Percentiles rank a stretch among this genome's conserved stretches.
These are phyloP conservation scores for Xylariaceae sp. DNA, from an alignment of 2,329 filamentous ascomycete genomes.

Conservation along the genomic window DNA sequence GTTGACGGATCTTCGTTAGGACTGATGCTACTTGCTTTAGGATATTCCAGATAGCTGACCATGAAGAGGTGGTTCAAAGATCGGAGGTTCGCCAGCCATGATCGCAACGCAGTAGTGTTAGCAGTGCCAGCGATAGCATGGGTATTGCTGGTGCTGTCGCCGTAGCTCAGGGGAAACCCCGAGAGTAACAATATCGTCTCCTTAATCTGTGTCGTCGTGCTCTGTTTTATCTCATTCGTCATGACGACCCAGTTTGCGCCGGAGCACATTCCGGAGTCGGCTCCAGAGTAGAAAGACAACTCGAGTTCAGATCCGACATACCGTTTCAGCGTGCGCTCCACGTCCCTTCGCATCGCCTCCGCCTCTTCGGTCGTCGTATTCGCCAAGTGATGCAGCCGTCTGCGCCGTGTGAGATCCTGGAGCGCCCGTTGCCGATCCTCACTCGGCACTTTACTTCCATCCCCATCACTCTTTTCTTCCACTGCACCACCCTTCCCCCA, in stretches of 20 bases:
- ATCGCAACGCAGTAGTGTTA: slow-evolving; percentile 8
- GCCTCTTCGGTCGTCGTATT: slow-evolving; percentile 32
- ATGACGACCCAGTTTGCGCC: slow-evolving; percentile 42
- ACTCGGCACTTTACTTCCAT: background rate
- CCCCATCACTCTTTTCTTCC: slow-evolving; percentile 17
- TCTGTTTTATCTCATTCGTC: slow-evolving; percentile 40
- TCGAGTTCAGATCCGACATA: slow-evolving; percentile 19
- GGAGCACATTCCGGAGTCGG: slow-evolving; percentile 27
- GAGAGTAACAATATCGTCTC: slow-evolving; percentile 29
- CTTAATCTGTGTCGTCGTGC: slow-evolving; percentile 33
- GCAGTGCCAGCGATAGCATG: background rate
- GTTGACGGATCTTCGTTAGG: slow-evolving; percentile 1
- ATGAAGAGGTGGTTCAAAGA: slow-evolving; percentile 40
- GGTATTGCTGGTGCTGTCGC: background rate
- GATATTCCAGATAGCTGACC: slow-evolving; percentile 44
- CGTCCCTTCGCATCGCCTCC: slow-evolving; percentile 29
- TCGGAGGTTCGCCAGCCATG: slow-evolving; percentile 33
- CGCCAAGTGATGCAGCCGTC: slow-evolving; percentile 35
- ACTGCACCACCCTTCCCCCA: slow-evolving; percentile 32
- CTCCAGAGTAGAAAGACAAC: slow-evolving; percentile 35
- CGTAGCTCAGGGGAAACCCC: slow-evolving; percentile 7
- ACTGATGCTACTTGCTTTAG: slow-evolving; percentile 13
- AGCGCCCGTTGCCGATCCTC: slow-evolving; percentile 22
- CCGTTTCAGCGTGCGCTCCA: slow-evolving; percentile 29
- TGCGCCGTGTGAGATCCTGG: slow-evolving; percentile 32